Conservation (phyloP, 345 rosid genomes). For the Linum lewisii region DNA sequence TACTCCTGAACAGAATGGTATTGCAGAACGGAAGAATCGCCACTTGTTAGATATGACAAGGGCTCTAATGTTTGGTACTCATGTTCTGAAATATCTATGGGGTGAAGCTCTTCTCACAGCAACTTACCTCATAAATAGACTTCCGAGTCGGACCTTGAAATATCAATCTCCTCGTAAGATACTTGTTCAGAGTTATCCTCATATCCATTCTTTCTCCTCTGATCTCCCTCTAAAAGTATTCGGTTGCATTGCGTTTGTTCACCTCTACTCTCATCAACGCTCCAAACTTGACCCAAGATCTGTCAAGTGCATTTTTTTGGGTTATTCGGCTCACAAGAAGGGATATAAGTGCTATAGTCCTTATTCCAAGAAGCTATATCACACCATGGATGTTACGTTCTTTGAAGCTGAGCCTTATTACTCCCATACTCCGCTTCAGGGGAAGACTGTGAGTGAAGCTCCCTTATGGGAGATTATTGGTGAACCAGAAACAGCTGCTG, state of each 20-base stretch:
- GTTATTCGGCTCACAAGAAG: neutral
- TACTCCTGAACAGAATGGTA: neutral
- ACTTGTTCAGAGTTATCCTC: too few relatives aligned
- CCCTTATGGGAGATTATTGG: too few relatives aligned
- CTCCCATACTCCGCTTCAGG: neutral
- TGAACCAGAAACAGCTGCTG: too few relatives aligned
- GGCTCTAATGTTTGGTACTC: neutral
- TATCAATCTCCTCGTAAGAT: too few relatives aligned
- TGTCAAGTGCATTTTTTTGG: neutral
- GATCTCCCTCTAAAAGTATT: neutral
- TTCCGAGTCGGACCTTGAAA: too few relatives aligned
- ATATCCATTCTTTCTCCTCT: too few relatives aligned
- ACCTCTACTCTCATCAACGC: neutral
- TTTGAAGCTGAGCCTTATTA: neutral
- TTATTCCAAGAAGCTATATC: neutral
- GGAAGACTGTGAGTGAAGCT: neutral
- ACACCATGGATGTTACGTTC: neutral
- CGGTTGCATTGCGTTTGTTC: neutral
- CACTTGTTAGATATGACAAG: neutral
- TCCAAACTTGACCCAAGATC: neutral
- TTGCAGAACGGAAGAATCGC: neutral
- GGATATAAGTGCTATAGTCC: neutral
- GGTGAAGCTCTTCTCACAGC: too few relatives aligned
- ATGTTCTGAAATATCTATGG: neutral
- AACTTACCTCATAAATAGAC: too few relatives aligned